Conservation (phyloP, 2,329 filamentous ascomycete genomes). For the Colletotrichum higginsianum region DNA sequence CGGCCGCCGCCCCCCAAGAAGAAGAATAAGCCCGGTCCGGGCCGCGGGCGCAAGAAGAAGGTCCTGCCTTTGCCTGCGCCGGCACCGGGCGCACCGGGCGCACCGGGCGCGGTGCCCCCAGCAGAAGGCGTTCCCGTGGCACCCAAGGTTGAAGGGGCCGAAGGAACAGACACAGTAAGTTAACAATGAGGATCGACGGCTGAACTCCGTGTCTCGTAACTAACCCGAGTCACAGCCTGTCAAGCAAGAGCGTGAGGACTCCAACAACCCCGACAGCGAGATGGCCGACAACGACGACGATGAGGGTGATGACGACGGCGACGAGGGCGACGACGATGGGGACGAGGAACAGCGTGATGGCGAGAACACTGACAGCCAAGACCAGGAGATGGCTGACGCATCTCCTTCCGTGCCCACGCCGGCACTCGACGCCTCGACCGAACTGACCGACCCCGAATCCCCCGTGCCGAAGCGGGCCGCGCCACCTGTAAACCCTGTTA, state of each 20-base stretch:
- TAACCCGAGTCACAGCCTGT: constrained; percentile 50
- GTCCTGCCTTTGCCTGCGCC: constrained; percentile 64
- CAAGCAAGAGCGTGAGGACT: constrained; percentile 62
- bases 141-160: constrained; percentile 38
- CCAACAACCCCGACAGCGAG: constrained; percentile 64
- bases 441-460: constrained; percentile 41
- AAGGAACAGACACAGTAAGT: constrained; percentile 40
- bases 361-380: constrained; percentile 48
- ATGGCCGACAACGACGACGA: constrained; percentile 68
- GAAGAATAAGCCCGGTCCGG: constrained; percentile 82
- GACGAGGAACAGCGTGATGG: constrained; percentile 61
- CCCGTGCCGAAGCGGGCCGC: constrained; percentile 19
- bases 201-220: constrained; percentile 30
- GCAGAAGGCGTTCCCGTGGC: constrained; percentile 50
- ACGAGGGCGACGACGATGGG: constrained; percentile 63
- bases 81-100: constrained; percentile 53
- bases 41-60: constrained; percentile 85
- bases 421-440: constrained; percentile 45
- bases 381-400: constrained; percentile 53
- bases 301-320: constrained; percentile 63
- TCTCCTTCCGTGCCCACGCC: constrained; percentile 48
- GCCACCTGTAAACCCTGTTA: constrained; percentile 49
- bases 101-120: constrained; percentile 51
- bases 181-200: neutral
- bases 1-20: constrained; percentile 84